A percentile compares a stretch with the other conserved stretches of the same genome.
Evolutionary conservation across 768 basidiomycete species (phyloP).

Genomic region (Holtermanniella nyarrowii): DNA sequence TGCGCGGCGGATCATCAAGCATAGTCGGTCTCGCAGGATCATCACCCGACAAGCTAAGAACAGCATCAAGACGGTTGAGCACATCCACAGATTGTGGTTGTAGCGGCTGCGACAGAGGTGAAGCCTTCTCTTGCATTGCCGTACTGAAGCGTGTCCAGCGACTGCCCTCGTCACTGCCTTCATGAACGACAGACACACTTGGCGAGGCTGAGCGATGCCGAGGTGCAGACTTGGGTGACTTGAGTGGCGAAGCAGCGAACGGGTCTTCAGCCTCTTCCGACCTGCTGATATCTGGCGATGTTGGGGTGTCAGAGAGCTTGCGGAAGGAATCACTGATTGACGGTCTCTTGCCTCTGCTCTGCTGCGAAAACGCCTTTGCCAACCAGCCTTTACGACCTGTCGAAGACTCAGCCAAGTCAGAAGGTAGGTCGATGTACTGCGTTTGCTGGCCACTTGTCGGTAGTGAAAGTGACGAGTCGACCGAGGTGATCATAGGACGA

Average conservation of each 20-base stretch:
- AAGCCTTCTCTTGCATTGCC: background rate
- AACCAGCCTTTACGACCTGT: constrained; percentile 38
- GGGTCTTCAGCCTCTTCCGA: constrained; percentile 73
- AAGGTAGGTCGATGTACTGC: constrained; percentile 5
- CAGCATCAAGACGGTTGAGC: constrained; percentile 28
- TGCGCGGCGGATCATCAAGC: constrained; percentile 77
- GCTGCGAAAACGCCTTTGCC: constrained; percentile 36
- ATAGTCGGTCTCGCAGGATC: constrained; percentile 46
- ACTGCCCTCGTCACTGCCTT: constrained; percentile 28
- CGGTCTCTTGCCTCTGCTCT: constrained; percentile 3
- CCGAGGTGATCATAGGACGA: constrained; percentile 18
- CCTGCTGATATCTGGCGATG: no score
- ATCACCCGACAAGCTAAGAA: constrained; percentile 28
- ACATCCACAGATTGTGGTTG: constrained; percentile 21
- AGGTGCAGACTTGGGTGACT: constrained; percentile 57
- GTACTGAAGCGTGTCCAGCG: constrained; percentile 13
- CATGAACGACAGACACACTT: constrained; percentile 29
- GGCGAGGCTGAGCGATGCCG: constrained; percentile 27
- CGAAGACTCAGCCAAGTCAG: background rate
- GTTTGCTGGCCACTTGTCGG: no score
- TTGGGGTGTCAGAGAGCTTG: background rate
- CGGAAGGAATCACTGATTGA: constrained; percentile 1
- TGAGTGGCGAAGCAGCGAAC: constrained; percentile 50
- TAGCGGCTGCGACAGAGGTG: constrained; percentile 3
- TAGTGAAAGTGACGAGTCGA: background rate